Evolutionary conservation across 169 alveolate species (phyloP).

Genomic region (Plasmodium blacklocki): DNA sequence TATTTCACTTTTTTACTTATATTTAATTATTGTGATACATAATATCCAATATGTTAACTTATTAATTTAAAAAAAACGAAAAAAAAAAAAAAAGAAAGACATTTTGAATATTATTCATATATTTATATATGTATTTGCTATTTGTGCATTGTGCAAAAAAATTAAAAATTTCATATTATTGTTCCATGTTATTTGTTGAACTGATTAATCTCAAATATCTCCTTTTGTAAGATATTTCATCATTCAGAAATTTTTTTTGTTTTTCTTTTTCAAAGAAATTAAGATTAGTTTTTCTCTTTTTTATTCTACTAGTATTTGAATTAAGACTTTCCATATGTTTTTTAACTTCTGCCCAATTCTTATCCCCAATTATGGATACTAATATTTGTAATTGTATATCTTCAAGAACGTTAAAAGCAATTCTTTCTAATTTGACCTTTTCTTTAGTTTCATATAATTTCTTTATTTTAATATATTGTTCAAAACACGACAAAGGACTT

Average conservation of each 20-base stretch:
- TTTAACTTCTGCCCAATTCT: constrained; percentile 52
- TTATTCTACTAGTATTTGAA: constrained; percentile 29
- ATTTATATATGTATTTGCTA: too few species aligned
- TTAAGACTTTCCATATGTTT: constrained; percentile 63
- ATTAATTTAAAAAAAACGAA: too few species aligned
- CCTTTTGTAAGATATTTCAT: constrained; percentile 68
- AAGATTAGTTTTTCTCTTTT: constrained; percentile 10
- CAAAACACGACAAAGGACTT: constrained; percentile 67
- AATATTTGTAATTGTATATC: constrained; percentile 70
- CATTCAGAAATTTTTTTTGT: constrained; percentile 12
- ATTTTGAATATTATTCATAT: too few species aligned
- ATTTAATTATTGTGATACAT: too few species aligned
- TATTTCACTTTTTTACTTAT: too few species aligned
- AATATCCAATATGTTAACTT: too few species aligned
- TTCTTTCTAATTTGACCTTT: constrained; percentile 47
- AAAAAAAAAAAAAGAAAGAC: too few species aligned
- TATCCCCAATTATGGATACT: constrained; percentile 69
- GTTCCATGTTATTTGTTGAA: background rate
- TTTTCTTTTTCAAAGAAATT: constrained; percentile 9
- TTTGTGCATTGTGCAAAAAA: too few species aligned
- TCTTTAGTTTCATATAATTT: constrained; percentile 48
- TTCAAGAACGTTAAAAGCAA: constrained; percentile 70
- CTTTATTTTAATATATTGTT: constrained; percentile 50
- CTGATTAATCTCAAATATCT: constrained; percentile 33
- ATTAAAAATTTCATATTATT: background rate